These are phyloP conservation scores for Boletellus emodensis DNA, from an alignment of 768 basidiomycete species.

Conservation along the genomic window DNA sequence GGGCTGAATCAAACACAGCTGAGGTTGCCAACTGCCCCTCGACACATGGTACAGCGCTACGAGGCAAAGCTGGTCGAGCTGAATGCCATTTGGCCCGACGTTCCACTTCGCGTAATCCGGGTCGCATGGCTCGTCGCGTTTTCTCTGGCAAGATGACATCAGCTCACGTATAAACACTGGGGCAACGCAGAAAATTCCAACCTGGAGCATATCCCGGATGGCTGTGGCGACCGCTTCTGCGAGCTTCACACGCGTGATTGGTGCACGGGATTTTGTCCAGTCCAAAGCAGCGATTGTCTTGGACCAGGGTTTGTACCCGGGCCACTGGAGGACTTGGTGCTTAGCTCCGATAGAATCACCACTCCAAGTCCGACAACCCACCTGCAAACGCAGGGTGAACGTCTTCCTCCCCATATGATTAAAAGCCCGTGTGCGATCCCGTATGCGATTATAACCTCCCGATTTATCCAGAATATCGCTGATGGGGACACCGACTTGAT, in stretches of 20 bases:
- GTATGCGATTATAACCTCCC: conserved; percentile 50
- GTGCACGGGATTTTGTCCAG: conserved; percentile 69
- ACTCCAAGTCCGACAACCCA: conserved; percentile 28
- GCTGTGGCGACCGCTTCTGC: conserved; percentile 73
- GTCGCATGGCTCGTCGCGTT: conserved; percentile 8
- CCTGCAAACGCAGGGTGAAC: conserved; percentile 71
- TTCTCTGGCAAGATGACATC: conserved; percentile 13
- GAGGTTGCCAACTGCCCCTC: conserved; percentile 76
- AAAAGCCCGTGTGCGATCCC: conserved; percentile 53
- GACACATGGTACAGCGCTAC: conserved; percentile 77
- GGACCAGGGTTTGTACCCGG: conserved; percentile 70
- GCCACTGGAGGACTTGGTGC: conserved; percentile 50
- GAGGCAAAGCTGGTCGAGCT: conserved; percentile 39
- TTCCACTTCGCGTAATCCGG: conserved; percentile 17
- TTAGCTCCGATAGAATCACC: background rate
- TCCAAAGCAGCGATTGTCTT: conserved; percentile 75
- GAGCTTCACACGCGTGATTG: conserved; percentile 67
- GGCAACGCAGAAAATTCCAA: conserved; percentile 20
- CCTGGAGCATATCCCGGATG: conserved; percentile 61
- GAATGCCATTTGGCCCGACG: conserved; percentile 23
- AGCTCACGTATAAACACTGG: conserved; percentile 2
- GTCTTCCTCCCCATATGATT: conserved; percentile 63
- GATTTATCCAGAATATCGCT: conserved; percentile 50
- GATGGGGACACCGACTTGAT: conserved; percentile 57
- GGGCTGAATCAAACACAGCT: conserved; percentile 47